These are phyloP conservation scores for Plectosphaerella sp. DNA, from an alignment of 2,329 filamentous ascomycete genomes.

Conservation along the genomic window DNA sequence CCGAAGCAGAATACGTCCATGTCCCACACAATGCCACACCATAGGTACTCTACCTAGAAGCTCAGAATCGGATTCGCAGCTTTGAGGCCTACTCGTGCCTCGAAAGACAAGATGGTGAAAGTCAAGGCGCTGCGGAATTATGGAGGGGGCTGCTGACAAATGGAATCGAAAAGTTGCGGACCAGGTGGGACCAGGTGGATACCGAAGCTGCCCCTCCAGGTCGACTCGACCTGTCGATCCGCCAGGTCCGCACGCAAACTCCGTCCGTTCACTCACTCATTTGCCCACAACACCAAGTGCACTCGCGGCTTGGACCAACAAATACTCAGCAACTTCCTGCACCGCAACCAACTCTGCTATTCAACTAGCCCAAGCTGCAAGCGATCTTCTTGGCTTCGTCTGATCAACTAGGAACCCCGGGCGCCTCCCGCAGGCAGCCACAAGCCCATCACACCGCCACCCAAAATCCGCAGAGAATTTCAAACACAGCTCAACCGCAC, in stretches of 20 bases:
- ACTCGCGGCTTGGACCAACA: not conserved
- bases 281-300: not conserved
- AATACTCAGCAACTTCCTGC: too few species aligned
- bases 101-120: not conserved
- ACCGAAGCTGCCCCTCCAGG: not conserved
- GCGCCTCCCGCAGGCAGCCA: not conserved
- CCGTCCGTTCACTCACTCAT: too few species aligned
- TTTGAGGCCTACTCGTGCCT: not conserved
- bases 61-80: not conserved
- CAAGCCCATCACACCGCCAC: not conserved
- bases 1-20: too few species aligned
- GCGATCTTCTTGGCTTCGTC: not conserved
- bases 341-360: too few species aligned
- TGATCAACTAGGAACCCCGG: not conserved
- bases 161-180: not conserved
- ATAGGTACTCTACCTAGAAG: too few species aligned
- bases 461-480: not conserved
- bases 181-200: not conserved
- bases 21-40: too few species aligned
- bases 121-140: too few species aligned
- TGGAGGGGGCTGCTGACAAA: not conserved
- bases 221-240: too few species aligned
- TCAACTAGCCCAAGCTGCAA: too few species aligned
- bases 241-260: too few species aligned
- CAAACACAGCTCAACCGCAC: too few species aligned